Percentiles rank a stretch among this genome's conserved stretches.
Evolutionary conservation across 2,329 filamentous ascomycete species (phyloP).

Genomic region (Pseudocercospora vitis): DNA sequence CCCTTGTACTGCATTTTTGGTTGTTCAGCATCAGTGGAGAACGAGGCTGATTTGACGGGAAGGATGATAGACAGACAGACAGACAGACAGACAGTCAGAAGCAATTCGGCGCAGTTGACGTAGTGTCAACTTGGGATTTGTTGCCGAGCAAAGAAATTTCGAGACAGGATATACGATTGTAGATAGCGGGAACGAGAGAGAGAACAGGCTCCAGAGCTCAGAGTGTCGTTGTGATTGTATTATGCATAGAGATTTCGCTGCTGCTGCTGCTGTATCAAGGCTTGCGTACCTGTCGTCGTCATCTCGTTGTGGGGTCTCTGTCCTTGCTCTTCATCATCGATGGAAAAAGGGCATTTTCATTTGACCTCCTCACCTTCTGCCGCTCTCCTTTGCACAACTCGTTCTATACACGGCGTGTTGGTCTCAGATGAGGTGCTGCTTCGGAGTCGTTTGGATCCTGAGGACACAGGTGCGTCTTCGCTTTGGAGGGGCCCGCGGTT

Average conservation of each 20-base stretch:
- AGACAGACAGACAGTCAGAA: not conserved
- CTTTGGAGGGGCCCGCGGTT: no score
- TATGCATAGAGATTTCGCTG: no score
- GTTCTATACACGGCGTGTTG: no score
- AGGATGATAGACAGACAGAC: not conserved
- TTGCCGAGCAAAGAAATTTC: no score
- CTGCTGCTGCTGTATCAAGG: no score
- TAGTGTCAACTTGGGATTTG: not conserved
- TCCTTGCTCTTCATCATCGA: not conserved
- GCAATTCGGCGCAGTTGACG: not conserved
- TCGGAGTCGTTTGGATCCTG: no score
- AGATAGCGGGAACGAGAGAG: not conserved
- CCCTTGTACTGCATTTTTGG: not conserved
- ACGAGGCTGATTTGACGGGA: not conserved
- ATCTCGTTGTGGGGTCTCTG: not conserved
- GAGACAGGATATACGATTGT: not conserved
- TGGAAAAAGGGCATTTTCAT: not conserved
- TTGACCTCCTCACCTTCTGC: not conserved
- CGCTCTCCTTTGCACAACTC: no score
- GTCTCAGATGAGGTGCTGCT: no score
- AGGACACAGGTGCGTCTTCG: no score
- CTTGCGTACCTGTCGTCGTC: not conserved
- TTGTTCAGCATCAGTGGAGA: no score
- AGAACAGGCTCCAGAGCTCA: not conserved
- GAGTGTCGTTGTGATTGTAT: not conserved